phyloP scores from a whole-genome alignment of 2,329 filamentous ascomycete genomes.

The Ophiocordyceps camponoti-leonardi region DNA sequence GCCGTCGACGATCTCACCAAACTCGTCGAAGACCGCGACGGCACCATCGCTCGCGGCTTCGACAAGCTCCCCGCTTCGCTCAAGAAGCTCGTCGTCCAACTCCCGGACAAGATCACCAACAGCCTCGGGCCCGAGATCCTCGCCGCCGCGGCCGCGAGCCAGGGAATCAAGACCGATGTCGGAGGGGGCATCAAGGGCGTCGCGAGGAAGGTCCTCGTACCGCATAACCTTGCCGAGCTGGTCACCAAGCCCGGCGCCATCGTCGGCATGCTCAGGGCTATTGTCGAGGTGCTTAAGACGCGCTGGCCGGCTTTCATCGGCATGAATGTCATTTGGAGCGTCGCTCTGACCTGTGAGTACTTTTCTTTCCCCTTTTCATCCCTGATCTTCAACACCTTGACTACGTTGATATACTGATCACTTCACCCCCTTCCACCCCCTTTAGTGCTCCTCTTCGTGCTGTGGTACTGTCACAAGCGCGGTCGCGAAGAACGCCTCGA shows the following conservation, averaged over 20 bases:
- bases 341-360: constrained; percentile 69
- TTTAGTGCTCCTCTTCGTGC: constrained; percentile 74
- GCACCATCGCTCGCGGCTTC: constrained; percentile 39
- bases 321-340: constrained; percentile 78
- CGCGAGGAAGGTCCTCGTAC: constrained; percentile 49
- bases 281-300: constrained; percentile 72
- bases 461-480: constrained; percentile 98
- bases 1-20: constrained; percentile 73
- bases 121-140: constrained; percentile 67
- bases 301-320: constrained; percentile 84
- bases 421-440: no score
- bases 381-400: no score
- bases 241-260: constrained; percentile 78
- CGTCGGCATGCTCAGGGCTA: constrained; percentile 70
- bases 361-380: neutral
- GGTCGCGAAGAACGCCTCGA: constrained; percentile 72
- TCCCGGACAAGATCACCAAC: constrained; percentile 67
- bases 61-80: constrained; percentile 60
- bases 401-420: constrained; percentile 2
- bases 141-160: constrained; percentile 60
- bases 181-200: constrained; percentile 40
- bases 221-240: constrained; percentile 60
- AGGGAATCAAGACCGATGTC: constrained; percentile 40
- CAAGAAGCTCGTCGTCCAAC: constrained; percentile 69
- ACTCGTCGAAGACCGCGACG: constrained; percentile 44